Conservation (phyloP, 768 basidiomycete genomes). For the Lentinula boryana region DNA sequence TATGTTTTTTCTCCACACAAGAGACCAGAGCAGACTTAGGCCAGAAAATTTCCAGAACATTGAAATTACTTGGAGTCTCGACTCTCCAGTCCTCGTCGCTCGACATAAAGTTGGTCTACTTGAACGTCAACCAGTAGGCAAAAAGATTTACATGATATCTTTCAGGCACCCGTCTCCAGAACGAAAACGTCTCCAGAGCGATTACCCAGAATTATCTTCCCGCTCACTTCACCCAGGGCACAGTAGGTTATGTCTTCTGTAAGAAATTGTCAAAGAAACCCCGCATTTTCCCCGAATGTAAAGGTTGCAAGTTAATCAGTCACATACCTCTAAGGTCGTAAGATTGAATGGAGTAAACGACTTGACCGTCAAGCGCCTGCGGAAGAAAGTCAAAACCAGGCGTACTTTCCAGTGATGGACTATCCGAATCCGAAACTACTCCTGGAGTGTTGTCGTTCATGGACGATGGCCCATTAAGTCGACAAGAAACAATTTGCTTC, state of each 20-base stretch:
- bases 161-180: slow-evolving; percentile 13
- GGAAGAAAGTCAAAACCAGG: neutral
- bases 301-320: neutral
- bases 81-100: too few species aligned
- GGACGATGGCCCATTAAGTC: slow-evolving; percentile 6
- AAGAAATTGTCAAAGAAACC: neutral
- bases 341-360: slow-evolving; percentile 26
- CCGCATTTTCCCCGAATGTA: neutral
- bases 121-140: too few species aligned
- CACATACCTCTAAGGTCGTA: slow-evolving; percentile 34
- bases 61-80: too few species aligned
- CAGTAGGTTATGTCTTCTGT: slow-evolving; percentile 41
- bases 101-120: too few species aligned
- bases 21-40: too few species aligned
- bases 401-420: neutral
- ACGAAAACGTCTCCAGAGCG: slow-evolving; percentile 33
- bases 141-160: neutral
- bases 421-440: neutral
- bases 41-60: too few species aligned
- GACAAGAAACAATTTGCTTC: slow-evolving; percentile 41
- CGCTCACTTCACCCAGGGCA: slow-evolving; percentile 38
- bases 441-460: neutral
- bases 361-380: slow-evolving; percentile 18
- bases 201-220: slow-evolving; percentile 36
- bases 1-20: too few species aligned